phyloP scores from a whole-genome alignment of 371 early-diverging fungal genomes.

The Mucor irregularis region DNA sequence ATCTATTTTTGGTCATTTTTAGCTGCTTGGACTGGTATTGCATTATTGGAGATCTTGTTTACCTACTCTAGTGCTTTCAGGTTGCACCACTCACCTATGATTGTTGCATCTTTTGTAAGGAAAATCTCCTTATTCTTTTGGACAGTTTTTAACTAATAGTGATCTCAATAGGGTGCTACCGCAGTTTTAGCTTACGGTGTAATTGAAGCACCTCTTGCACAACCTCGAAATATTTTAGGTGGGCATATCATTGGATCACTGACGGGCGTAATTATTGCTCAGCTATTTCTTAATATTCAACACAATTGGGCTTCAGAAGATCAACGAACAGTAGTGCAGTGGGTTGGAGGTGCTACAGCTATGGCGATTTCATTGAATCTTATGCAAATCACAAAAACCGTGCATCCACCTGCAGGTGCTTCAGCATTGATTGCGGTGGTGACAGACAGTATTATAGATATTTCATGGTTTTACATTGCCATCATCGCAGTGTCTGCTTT shows the following conservation, averaged over 20 bases:
- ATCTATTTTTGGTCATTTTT: constrained; percentile 45
- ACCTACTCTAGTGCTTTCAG: constrained; percentile 27
- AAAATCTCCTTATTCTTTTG: not conserved
- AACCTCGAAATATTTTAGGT: constrained; percentile 66
- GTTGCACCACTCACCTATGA: constrained; percentile 34
- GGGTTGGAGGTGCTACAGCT: constrained; percentile 70
- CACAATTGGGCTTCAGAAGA: constrained; percentile 24
- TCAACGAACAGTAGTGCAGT: constrained; percentile 45
- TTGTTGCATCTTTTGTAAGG: constrained; percentile 53
- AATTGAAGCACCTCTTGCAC: constrained; percentile 72
- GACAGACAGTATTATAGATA: constrained; percentile 36
- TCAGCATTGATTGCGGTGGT: constrained; percentile 68
- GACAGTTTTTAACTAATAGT: not conserved
- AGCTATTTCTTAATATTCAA: constrained; percentile 54
- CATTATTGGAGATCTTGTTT: constrained; percentile 35
- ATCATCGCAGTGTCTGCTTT: constrained; percentile 52
- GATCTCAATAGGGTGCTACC: constrained; percentile 53
- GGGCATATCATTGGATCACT: constrained; percentile 69
- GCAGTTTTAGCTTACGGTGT: constrained; percentile 73
- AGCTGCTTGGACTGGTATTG: constrained; percentile 49
- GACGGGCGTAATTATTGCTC: constrained; percentile 62
- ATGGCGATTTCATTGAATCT: constrained; percentile 64
- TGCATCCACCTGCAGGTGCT: constrained; percentile 78
- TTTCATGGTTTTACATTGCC: constrained; percentile 66
- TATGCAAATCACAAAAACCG: constrained; percentile 71